These are phyloP conservation scores for Populus hybrid DNA, from an alignment of 441 rosid species.

Conservation along the genomic window DNA sequence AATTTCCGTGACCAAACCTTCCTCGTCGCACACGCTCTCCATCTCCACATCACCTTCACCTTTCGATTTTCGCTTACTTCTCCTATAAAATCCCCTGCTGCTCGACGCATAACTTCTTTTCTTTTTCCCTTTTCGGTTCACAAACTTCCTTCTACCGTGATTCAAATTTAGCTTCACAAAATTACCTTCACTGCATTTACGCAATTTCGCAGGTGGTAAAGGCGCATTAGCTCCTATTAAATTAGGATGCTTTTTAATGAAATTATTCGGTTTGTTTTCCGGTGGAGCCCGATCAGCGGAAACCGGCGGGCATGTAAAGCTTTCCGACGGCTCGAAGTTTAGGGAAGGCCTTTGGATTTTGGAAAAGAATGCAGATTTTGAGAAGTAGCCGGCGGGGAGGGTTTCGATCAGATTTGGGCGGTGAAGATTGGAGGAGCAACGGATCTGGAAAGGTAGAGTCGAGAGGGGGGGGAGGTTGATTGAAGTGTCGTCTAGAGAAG, in stretches of 20 bases:
- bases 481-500: conserved; percentile 17
- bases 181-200: conserved; percentile 63
- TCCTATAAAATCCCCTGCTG: conserved; percentile 34
- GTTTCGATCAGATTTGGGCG: conserved; percentile 32
- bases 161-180: conserved; percentile 75
- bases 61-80: conserved; percentile 41
- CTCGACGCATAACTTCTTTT: conserved; percentile 26
- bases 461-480: conserved; percentile 31
- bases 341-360: conserved; percentile 45
- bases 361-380: conserved; percentile 59
- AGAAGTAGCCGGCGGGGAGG: conserved; percentile 59
- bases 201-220: conserved; percentile 46
- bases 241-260: conserved; percentile 47
- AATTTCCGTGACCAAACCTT: conserved; percentile 43
- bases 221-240: conserved; percentile 53
- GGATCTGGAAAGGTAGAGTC: conserved; percentile 67
- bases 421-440: conserved; percentile 32
- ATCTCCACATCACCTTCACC: conserved; percentile 16
- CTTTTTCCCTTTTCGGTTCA: conserved; percentile 32
- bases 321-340: conserved; percentile 37
- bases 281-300: not conserved
- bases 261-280: not conserved
- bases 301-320: conserved; percentile 3
- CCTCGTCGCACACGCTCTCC: conserved; percentile 40
- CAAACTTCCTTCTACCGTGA: conserved; percentile 51